A percentile compares a stretch with the other conserved stretches of the same genome.
Conservation (phyloP, 73 alveolate species). For the Paramecium pentaurelia region DNA sequence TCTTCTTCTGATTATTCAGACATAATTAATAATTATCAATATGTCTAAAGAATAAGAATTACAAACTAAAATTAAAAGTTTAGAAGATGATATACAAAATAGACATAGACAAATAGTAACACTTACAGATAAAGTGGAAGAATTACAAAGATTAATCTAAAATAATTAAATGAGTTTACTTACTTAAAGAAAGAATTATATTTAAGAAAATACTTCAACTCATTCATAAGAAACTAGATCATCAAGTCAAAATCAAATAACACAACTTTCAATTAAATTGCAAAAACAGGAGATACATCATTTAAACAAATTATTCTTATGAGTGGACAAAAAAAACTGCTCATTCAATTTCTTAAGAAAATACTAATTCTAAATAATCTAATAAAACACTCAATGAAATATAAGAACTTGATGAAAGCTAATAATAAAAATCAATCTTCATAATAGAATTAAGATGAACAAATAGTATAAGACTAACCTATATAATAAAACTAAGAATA, state of each 20-base stretch:
- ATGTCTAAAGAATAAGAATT: no score
- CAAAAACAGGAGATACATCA: not conserved
- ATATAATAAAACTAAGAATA: not conserved
- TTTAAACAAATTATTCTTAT: not conserved
- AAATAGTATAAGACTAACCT: not conserved
- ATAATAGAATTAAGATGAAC: not conserved
- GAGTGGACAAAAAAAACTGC: not conserved
- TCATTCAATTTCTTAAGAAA: not conserved
- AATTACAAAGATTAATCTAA: no score
- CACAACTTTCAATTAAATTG: not conserved
- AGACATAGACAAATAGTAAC: no score
- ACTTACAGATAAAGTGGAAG: no score
- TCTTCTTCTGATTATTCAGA: no score
- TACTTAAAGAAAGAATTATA: not conserved
- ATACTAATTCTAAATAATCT: not conserved
- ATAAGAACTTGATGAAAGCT: slow-evolving; percentile 11
- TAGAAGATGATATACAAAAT: no score
- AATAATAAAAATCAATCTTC: not conserved
- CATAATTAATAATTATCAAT: no score
- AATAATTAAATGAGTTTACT: not conserved
- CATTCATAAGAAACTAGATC: slow-evolving; percentile 9
- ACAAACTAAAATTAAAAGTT: no score
- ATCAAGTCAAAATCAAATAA: slow-evolving; percentile 3
- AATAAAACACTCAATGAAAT: not conserved
- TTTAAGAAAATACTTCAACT: not conserved